These are phyloP conservation scores for Aleurites moluccanus DNA, from an alignment of 441 rosid genomes.

Conservation along the genomic window DNA sequence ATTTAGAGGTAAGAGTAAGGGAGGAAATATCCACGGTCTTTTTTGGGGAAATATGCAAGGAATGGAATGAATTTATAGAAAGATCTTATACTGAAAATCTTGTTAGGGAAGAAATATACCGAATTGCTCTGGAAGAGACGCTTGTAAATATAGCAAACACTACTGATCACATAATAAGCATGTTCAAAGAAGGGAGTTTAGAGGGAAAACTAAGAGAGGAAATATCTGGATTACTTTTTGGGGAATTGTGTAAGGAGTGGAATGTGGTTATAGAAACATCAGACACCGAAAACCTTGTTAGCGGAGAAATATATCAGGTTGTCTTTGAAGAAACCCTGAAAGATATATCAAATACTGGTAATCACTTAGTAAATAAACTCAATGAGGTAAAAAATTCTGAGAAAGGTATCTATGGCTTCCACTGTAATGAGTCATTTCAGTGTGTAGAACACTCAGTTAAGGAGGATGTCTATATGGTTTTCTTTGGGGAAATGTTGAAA, in stretches of 20 bases:
- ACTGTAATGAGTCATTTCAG: conserved; percentile 10
- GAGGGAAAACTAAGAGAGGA: conserved; percentile 22
- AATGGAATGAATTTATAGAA: conserved; percentile 32
- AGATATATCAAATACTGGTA: conserved; percentile 21
- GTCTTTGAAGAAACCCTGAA: conserved; percentile 29
- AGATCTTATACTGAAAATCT: conserved; percentile 14
- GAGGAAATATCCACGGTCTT: conserved; percentile 25
- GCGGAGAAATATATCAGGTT: conserved; percentile 27
- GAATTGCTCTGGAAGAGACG: conserved; percentile 27
- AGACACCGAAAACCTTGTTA: conserved; percentile 15
- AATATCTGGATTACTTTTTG: conserved; percentile 17
- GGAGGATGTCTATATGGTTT: conserved; percentile 37
- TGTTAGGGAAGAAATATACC: conserved; percentile 27
- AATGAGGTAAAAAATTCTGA: conserved; percentile 17
- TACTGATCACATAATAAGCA: conserved; percentile 16
- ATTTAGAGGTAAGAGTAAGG: conserved; percentile 22
- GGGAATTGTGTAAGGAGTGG: conserved; percentile 32
- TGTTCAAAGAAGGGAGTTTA: conserved; percentile 17
- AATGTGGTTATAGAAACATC: conserved; percentile 24
- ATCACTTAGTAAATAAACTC: conserved; percentile 11
- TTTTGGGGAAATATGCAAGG: conserved; percentile 26
- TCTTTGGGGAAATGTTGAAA: conserved; percentile 27
- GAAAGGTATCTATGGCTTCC: background rate
- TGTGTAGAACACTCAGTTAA: conserved; percentile 28
- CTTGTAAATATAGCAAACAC: conserved; percentile 23